Evolutionary conservation across 441 rosid genomes (phyloP), one percentile per base, ranked within the genome.

Genomic region (Kokia cookei): DNA sequence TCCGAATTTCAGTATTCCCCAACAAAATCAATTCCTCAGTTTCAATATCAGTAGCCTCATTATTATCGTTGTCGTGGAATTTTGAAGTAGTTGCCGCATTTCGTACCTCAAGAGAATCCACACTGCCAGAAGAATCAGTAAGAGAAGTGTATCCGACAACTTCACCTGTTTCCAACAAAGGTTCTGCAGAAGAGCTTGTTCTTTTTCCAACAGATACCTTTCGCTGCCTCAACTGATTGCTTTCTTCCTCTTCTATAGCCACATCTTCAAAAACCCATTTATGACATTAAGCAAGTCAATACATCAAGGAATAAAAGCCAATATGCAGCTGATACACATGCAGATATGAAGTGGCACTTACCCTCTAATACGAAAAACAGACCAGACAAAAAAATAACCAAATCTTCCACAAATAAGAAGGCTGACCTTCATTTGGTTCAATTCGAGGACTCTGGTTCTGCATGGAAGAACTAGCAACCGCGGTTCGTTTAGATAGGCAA

Each of bases 21-120:
- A 84, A 64, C 81, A 85, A 68, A 24, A 81, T 85, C 81, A 86
- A 75, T 76, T 87, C 90, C 76, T 83, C 89, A 50, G 61, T 75
- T 71, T 74, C 88, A 55, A 14, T 17, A 76, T 75, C 75, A 63
- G 63, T 82, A 55, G 32, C 76, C 72, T 73, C 67, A 72, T 50
- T 74, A 29, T 77, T 74, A 65, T 61, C 77, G 77, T 26, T 70
- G n/a, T 69, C 72, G 14, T 57, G 24, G 64, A 54, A 63, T 70
- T 67, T 66, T 53, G 75, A 69, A 54, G 2, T 59, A 17, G 71
- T 1, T 12, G 71, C 35, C 3, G 14, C 75, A 82, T 58, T 73
- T 58, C 60, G 75, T 51, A 43, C 57, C 76, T 76, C 79, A 53
- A 73, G 74, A 61, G 42, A 71, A 70, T 37, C 27, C 71, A 79